A percentile compares a stretch with the other conserved stretches of the same genome.
phyloP scores from a whole-genome alignment of 345 rosid species.

The Ailanthus altissimus region DNA sequence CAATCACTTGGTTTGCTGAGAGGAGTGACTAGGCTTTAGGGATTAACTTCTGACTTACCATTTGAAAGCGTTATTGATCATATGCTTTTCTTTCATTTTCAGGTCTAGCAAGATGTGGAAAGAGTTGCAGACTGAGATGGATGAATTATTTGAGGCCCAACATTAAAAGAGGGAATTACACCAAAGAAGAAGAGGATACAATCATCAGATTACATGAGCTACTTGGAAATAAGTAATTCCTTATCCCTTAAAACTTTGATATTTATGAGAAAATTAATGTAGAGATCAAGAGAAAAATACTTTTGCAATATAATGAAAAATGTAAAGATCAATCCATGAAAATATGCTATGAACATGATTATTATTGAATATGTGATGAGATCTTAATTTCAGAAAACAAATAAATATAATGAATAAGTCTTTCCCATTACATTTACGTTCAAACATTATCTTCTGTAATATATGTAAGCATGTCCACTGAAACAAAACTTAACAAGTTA shows the following conservation, averaged over 20 bases:
- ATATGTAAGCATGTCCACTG: too few species aligned
- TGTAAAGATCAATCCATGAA: too few species aligned
- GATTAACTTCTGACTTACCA: too few species aligned
- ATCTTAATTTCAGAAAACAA: too few species aligned
- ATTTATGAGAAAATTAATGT: not conserved
- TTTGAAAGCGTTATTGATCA: not conserved
- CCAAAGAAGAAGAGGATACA: slow-evolving; percentile 51
- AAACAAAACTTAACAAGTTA: too few species aligned
- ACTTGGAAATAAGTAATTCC: slow-evolving; percentile 49
- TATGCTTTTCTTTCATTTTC: slow-evolving; percentile 7
- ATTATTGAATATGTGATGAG: too few species aligned
- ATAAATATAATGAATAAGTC: too few species aligned
- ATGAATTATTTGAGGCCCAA: slow-evolving; percentile 60
- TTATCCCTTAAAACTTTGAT: not conserved
- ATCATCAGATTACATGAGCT: slow-evolving; percentile 40
- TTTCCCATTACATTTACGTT: too few species aligned
- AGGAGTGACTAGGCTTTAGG: too few species aligned
- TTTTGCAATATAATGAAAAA: not conserved
- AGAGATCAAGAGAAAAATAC: not conserved
- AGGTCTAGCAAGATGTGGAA: slow-evolving; percentile 65
- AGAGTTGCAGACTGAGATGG: slow-evolving; percentile 68
- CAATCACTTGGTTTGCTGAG: not conserved
- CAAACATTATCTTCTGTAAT: too few species aligned
- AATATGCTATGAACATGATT: too few species aligned
- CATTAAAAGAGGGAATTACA: slow-evolving; percentile 57